Conservation (phyloP, 345 rosid species). For the Excoecaria agallocha region DNA sequence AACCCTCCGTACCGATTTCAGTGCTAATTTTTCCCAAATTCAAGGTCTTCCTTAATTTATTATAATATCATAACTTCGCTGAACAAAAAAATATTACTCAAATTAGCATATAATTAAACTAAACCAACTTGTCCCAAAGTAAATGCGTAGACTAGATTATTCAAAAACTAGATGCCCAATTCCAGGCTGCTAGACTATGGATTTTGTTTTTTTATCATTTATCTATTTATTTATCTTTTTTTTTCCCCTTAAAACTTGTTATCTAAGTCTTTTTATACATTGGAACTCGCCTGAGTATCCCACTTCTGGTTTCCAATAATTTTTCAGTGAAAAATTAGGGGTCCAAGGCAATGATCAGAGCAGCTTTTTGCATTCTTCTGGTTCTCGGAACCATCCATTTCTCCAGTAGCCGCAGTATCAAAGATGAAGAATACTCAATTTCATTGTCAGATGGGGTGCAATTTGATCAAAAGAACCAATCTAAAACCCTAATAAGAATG, state of each 20-base stretch:
- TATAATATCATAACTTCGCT: too few species aligned
- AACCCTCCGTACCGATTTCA: too few species aligned
- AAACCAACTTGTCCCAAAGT: background rate
- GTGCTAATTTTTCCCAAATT: too few species aligned
- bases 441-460: conserved; percentile 19
- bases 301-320: background rate
- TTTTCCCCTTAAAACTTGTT: background rate
- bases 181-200: background rate
- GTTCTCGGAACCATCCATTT: conserved; percentile 15
- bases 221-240: background rate
- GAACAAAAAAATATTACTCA: background rate
- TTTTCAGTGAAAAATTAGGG: background rate
- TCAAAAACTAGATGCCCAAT: background rate
- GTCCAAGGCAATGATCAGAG: conserved; percentile 13
- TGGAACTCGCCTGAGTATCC: background rate
- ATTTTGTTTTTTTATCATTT: too few species aligned
- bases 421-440: background rate
- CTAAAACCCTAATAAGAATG: background rate
- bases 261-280: background rate
- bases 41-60: too few species aligned
- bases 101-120: background rate
- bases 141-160: background rate
- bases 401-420: conserved; percentile 22
- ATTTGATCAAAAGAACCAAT: background rate
- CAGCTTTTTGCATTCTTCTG: conserved; percentile 20